Conservation (phyloP, 75 land plant species). For the Pinus taeda region DNA sequence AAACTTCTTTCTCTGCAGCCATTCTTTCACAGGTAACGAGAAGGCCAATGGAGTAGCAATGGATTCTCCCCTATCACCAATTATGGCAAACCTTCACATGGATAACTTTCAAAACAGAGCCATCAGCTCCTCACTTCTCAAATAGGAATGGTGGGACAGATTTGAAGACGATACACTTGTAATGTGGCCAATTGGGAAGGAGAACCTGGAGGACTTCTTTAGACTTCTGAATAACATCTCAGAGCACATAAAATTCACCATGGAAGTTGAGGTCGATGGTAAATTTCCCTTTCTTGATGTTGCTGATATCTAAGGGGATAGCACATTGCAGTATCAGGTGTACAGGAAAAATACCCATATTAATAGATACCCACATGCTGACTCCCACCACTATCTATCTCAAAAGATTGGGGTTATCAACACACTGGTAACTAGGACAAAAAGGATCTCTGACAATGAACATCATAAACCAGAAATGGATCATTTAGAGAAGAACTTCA, state of each 20-base stretch:
- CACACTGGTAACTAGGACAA: neutral
- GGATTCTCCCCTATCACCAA: too few relatives aligned
- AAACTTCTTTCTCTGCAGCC: too few relatives aligned
- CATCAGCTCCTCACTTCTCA: neutral
- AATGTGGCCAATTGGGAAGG: neutral
- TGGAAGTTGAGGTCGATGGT: neutral
- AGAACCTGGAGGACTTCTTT: neutral
- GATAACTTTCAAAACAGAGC: too few relatives aligned
- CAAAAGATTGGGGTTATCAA: neutral
- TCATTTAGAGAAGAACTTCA: neutral
- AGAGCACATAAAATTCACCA: neutral
- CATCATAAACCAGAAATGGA: neutral
- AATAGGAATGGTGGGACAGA: neutral
- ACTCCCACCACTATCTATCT: neutral
- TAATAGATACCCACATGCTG: too few relatives aligned
- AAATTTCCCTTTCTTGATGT: neutral
- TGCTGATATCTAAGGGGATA: neutral
- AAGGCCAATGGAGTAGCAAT: too few relatives aligned
- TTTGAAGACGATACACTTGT: neutral
- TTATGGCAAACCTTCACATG: too few relatives aligned
- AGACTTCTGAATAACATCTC: neutral
- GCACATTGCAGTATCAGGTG: neutral
- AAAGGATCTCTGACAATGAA: neutral
- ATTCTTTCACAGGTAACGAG: too few relatives aligned
- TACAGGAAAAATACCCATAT: neutral